Percentiles rank a stretch among this genome's conserved stretches.
phyloP scores from a whole-genome alignment of 2,329 filamentous ascomycete genomes.

The Coniosporium uncinatum region DNA sequence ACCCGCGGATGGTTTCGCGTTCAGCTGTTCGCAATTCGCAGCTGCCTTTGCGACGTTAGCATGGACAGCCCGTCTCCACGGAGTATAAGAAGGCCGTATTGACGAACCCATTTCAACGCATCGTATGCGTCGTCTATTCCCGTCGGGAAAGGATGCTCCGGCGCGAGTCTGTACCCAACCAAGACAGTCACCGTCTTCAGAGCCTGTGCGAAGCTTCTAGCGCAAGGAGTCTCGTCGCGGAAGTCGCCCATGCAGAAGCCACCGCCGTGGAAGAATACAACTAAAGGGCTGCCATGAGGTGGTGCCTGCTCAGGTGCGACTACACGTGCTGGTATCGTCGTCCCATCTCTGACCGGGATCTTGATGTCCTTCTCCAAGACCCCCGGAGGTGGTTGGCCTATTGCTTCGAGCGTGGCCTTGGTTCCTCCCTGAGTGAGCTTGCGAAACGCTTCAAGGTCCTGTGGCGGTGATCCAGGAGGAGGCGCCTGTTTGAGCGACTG shows the following conservation, averaged over 20 bases:
- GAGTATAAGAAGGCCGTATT: not conserved
- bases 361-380: slow-evolving; percentile 5
- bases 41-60: not conserved
- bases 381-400: not conserved
- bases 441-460: too few relatives aligned
- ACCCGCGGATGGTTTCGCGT: slow-evolving; percentile 34
- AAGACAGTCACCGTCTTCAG: slow-evolving; percentile 36
- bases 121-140: slow-evolving; percentile 43
- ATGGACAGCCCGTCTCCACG: not conserved
- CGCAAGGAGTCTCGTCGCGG: slow-evolving; percentile 33
- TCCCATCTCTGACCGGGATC: slow-evolving; percentile 4
- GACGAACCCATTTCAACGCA: slow-evolving; percentile 32
- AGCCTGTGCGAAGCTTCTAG: slow-evolving; percentile 27
- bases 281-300: slow-evolving; percentile 12
- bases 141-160: slow-evolving; percentile 42
- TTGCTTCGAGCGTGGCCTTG: too few relatives aligned
- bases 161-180: slow-evolving; percentile 45
- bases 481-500: too few relatives aligned
- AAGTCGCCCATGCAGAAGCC: slow-evolving; percentile 37
- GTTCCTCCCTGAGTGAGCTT: too few relatives aligned
- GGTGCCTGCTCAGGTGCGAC: slow-evolving; percentile 4
- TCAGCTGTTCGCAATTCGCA: not conserved
- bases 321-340: slow-evolving; percentile 4
- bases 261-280: slow-evolving; percentile 35
- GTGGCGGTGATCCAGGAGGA: too few relatives aligned